Evolutionary conservation across 345 rosid genomes (phyloP).

Genomic region (Eucalyptus shirleyi): DNA sequence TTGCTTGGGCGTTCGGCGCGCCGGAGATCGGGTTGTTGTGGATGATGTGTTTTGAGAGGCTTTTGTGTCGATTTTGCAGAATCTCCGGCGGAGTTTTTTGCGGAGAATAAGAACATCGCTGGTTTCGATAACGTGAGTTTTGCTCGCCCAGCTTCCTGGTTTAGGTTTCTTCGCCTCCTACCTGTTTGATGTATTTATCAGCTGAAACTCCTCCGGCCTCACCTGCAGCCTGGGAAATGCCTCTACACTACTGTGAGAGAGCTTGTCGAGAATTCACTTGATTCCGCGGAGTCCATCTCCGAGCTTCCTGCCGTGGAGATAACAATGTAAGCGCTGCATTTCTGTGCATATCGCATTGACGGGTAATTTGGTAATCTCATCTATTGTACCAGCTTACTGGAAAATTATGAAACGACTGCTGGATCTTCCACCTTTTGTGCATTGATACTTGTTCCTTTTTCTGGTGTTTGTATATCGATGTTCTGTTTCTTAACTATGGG

Average conservation of each 20-base stretch:
- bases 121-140: slow-evolving; percentile 89
- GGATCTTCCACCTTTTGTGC: not conserved
- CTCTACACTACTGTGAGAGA: slow-evolving; percentile 91
- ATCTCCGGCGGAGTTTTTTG: slow-evolving; percentile 98
- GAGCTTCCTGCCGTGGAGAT: slow-evolving; percentile 85
- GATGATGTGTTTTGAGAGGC: not conserved
- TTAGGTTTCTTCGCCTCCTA: not conserved
- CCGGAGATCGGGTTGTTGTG: not conserved
- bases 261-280: slow-evolving; percentile 89
- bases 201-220: not conserved
- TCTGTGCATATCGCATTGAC: not conserved
- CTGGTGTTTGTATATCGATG: not conserved
- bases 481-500: not conserved
- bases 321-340: slow-evolving; percentile 43
- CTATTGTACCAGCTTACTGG: not conserved
- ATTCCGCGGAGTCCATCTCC: slow-evolving; percentile 87
- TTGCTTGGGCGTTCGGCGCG: not conserved
- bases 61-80: slow-evolving; percentile 28
- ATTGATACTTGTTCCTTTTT: not conserved
- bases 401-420: not conserved
- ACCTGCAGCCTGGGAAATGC: slow-evolving; percentile 73
- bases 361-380: not conserved
- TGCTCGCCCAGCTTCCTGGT: not conserved
- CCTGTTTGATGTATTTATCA: not conserved
- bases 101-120: slow-evolving; percentile 97